Percentiles rank a stretch among this genome's conserved stretches.
phyloP scores from a whole-genome alignment of 345 rosid genomes.

The Cardamine occulta region DNA sequence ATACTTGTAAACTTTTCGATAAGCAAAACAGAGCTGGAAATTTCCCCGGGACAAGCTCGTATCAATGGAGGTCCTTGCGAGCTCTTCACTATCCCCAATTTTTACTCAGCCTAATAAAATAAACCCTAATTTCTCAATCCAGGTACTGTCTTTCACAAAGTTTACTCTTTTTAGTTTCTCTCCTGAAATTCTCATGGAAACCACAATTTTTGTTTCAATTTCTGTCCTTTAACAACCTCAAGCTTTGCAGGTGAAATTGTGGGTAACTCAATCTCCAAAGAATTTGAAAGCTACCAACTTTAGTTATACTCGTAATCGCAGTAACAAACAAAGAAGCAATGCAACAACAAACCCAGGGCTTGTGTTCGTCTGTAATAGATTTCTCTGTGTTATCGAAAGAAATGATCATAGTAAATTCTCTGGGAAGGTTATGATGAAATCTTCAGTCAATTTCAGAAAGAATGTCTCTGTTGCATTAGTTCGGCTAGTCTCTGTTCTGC shows the following conservation, averaged over 20 bases:
- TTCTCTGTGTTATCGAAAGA: slow-evolving; percentile 32
- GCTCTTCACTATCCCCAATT: slow-evolving; percentile 46
- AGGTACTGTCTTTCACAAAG: slow-evolving; percentile 39
- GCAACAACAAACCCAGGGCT: slow-evolving; percentile 35
- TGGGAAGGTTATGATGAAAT: slow-evolving; percentile 32
- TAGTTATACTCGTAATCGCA: slow-evolving; percentile 29
- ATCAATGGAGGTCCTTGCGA: slow-evolving; percentile 64
- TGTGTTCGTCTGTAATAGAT: slow-evolving; percentile 38
- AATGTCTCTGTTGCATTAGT: slow-evolving; percentile 51
- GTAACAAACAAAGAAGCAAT: slow-evolving; percentile 32
- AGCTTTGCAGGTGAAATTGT: slow-evolving; percentile 47
- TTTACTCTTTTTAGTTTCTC: background rate
- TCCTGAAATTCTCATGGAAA: background rate
- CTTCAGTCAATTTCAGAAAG: slow-evolving; percentile 48
- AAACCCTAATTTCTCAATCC: slow-evolving; percentile 45
- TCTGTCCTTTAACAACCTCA: slow-evolving; percentile 2
- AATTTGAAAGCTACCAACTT: slow-evolving; percentile 41
- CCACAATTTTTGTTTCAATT: background rate
- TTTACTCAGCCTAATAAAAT: slow-evolving; percentile 19
- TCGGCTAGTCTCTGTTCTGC: slow-evolving; percentile 52
- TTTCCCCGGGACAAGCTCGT: slow-evolving; percentile 41
- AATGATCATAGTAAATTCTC: slow-evolving; percentile 34
- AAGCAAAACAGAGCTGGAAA: slow-evolving; percentile 39
- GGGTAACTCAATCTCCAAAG: slow-evolving; percentile 42
- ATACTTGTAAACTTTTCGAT: slow-evolving; percentile 17